Base-by-base conservation (phyloP, 345 rosid species). In the Ceriops tagal region DNA sequence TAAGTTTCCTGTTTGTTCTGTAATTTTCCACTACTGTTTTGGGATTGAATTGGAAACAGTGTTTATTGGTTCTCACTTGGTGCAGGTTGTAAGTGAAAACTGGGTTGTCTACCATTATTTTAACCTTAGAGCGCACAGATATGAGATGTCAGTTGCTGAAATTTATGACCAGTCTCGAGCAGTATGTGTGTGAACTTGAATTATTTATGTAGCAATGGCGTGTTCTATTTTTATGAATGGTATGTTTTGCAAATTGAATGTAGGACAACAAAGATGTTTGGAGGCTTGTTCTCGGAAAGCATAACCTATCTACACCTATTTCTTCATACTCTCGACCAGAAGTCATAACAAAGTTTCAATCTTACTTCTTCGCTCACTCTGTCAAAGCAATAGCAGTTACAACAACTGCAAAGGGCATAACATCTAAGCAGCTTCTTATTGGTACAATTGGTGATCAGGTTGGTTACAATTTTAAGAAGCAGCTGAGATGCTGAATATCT, bases 21-120 rank as follows among this genome's bases (percentile, higher is more conserved):
- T 56, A 21, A 3, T 56, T 6, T 68, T 67, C 73, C 39, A 30
- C 11, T 51, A 5, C 3, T 22, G 8, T 5, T 39, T 65, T 71
- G 27, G 59, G 59, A 5, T 52, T 31, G 27, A 31, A 64, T 69
- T n/a, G 68, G 46, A 26, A 61, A 68, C 71, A 31, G 13, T 62
- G 74, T 59, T 64, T 81, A 43, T 78, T 63, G 49, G 34, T 83
- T 64, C 58, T 46, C 30, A 31, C 57, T 46, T 70, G 47, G 80
- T 82, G 69, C 85, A 96, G 99, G 96, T 96, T 53, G 81, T 92
- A 46, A 96, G 98, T 76, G 99, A 96, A 75, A 96, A 96, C 75
- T 96, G 99, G 99, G 93, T 92, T 79, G 87, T 96, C 46, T 96
- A 96, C 81, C 99, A 96, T 87, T 89, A 92, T 77, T 96, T 96